phyloP scores from a whole-genome alignment of 2,329 filamentous ascomycete genomes.

The Stagonosporopsis vannaccii region DNA sequence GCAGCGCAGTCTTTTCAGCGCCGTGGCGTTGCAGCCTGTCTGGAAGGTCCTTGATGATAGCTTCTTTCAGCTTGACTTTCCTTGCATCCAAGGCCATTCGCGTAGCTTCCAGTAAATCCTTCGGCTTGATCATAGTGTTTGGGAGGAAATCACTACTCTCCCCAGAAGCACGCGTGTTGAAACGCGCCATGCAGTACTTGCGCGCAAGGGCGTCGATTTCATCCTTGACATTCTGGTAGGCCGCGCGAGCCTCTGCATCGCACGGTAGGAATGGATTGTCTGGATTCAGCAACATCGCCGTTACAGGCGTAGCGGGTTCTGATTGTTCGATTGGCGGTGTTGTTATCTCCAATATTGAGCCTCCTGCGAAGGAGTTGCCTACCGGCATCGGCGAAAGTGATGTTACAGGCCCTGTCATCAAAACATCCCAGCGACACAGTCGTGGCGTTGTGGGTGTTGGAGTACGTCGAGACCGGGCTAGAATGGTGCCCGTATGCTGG shows the following conservation, averaged over 20 bases:
- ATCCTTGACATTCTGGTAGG: background rate
- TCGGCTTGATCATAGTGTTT: slow-evolving; percentile 1
- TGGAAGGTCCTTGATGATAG: slow-evolving; percentile 7
- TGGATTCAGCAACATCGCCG: background rate
- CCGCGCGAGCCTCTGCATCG: background rate
- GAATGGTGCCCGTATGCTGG: background rate
- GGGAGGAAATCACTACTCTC: slow-evolving; percentile 1
- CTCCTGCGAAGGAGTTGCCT: slow-evolving; percentile 28
- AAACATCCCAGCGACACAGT: slow-evolving; percentile 25
- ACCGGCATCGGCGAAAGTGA: slow-evolving; percentile 22
- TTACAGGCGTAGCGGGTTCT: background rate
- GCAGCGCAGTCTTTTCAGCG: background rate
- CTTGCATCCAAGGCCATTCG: background rate
- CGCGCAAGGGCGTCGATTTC: slow-evolving; percentile 1
- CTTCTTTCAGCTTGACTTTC: background rate
- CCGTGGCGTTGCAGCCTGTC: background rate
- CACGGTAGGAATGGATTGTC: background rate
- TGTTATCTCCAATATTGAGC: background rate
- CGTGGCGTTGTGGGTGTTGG: slow-evolving; percentile 16
- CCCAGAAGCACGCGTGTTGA: background rate
- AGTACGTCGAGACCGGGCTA: background rate
- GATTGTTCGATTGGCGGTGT: slow-evolving; percentile 3
- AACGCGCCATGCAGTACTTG: slow-evolving; percentile 19
- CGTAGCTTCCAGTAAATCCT: slow-evolving; percentile 3
- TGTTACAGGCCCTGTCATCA: slow-evolving; percentile 17